Percentiles rank a stretch among this genome's conserved stretches.
These are phyloP conservation scores for Camellia japonica DNA, from an alignment of 148 eudicot genomes.

Conservation along the genomic window DNA sequence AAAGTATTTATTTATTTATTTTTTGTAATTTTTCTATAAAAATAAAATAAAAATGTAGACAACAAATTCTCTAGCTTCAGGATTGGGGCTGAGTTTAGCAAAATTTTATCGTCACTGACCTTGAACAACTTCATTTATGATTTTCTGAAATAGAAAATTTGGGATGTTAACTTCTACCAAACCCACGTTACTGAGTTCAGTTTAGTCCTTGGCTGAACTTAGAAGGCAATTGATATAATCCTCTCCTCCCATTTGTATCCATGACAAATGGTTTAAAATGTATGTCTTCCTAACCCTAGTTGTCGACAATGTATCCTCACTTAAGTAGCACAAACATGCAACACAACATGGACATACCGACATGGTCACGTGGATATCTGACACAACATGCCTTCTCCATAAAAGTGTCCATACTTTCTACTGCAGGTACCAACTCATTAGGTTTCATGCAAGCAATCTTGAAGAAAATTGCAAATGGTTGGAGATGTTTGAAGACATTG, in stretches of 20 bases:
- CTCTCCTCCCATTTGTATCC: conserved; percentile 9
- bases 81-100: neutral
- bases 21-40: no score
- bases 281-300: no score
- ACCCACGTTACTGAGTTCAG: no score
- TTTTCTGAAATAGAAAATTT: neutral
- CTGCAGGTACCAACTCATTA: conserved; percentile 55
- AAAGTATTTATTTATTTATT: no score
- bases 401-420: neutral
- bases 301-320: neutral
- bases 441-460: conserved; percentile 54
- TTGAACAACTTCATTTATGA: neutral
- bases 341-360: neutral
- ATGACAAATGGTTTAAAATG: conserved; percentile 14
- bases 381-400: no score
- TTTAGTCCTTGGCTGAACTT: no score
- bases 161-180: neutral
- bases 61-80: conserved; percentile 1
- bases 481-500: conserved; percentile 72
- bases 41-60: neutral
- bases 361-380: neutral
- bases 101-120: neutral
- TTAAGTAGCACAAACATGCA: neutral
- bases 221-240: no score
- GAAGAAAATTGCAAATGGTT: conserved; percentile 81